Conservation (phyloP, 192 early-diverging fungal species). For the Linnemannia schmuckeri region DNA sequence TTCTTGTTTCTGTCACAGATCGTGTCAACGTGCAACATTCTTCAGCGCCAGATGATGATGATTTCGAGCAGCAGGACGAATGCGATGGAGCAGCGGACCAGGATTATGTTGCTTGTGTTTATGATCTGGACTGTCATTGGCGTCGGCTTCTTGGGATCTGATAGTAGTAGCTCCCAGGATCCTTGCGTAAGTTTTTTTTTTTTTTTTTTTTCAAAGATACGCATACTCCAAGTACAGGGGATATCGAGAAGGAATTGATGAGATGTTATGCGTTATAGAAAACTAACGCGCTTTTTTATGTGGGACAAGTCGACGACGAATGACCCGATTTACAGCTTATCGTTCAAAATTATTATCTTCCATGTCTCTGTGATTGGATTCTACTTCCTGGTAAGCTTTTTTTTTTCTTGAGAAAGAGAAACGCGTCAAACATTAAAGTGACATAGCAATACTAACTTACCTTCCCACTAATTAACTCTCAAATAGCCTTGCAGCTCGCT, state of each 20-base stretch:
- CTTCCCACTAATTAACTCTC: neutral
- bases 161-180: constrained; percentile 10
- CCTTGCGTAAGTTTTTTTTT: constrained; percentile 36
- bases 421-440: neutral
- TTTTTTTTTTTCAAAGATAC: neutral
- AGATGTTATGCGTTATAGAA: too few species aligned
- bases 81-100: constrained; percentile 30
- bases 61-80: constrained; percentile 20
- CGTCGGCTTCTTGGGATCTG: constrained; percentile 41
- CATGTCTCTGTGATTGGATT: constrained; percentile 43
- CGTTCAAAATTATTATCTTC: constrained; percentile 55
- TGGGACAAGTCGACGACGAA: constrained; percentile 7
- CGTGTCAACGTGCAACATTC: constrained; percentile 29
- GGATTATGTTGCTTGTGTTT: constrained; percentile 36
- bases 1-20: constrained; percentile 42
- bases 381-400: constrained; percentile 43
- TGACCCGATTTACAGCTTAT: constrained; percentile 35
- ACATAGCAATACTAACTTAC: neutral
- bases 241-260: neutral
- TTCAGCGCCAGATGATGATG: constrained; percentile 43
- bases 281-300: neutral
- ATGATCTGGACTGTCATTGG: constrained; percentile 56
- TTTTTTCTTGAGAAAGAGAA: neutral
- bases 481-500: constrained; percentile 38
- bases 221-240: neutral